Conservation (phyloP, 805 yeast species). For the Nakazawaea wickerhamii region DNA sequence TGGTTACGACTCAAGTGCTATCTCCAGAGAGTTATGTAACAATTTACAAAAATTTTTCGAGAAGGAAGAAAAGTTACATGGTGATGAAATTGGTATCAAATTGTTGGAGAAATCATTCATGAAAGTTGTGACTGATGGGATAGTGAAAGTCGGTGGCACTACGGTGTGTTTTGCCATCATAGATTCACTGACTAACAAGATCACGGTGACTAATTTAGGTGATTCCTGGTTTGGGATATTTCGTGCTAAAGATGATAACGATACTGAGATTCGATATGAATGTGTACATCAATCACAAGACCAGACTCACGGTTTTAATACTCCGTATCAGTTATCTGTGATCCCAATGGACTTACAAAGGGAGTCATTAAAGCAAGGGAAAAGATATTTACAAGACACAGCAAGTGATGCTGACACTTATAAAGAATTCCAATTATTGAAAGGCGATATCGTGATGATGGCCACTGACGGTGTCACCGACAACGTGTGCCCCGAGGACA, state of each 20-base stretch:
- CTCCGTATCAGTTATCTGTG: conserved; percentile 86
- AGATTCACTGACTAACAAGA: conserved; percentile 42
- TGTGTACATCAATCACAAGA: conserved; percentile 63
- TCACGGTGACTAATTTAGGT: conserved; percentile 77
- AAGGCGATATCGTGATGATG: conserved; percentile 72
- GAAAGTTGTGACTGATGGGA: conserved; percentile 44
- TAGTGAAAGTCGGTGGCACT: conserved; percentile 86
- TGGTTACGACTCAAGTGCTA: conserved; percentile 85
- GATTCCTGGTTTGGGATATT: conserved; percentile 94
- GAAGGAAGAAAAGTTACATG: conserved; percentile 10
- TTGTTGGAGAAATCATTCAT: conserved; percentile 55
- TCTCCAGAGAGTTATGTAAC: conserved; percentile 71
- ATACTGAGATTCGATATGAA: conserved; percentile 24
- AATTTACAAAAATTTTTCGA: conserved; percentile 40
- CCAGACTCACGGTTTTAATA: conserved; percentile 84
- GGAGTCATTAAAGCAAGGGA: conserved; percentile 48
- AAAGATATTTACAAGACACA: conserved; percentile 61
- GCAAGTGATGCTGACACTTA: conserved; percentile 69
- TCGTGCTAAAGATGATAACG: conserved; percentile 37
- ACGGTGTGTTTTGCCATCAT: conserved; percentile 84
- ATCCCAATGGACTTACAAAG: conserved; percentile 60
- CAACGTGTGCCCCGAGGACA: conserved; percentile 69
- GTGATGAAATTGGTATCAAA: conserved; percentile 4
- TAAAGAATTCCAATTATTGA: conserved; percentile 50
- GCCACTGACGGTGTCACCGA: conserved; percentile 95